These are phyloP conservation scores for Plasmodium berghei DNA, from an alignment of 169 alveolate species.

Conservation along the genomic window DNA sequence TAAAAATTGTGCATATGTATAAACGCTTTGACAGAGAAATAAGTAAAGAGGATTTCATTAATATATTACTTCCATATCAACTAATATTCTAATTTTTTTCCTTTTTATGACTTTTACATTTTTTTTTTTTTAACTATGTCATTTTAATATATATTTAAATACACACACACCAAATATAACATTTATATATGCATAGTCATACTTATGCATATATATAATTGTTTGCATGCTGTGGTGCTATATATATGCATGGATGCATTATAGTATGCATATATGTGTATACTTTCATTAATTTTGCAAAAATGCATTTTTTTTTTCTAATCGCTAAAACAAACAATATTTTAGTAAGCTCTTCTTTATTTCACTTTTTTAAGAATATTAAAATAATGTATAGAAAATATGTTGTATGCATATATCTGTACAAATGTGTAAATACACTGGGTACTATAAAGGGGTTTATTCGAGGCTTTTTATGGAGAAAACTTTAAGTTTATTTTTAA, in stretches of 20 bases:
- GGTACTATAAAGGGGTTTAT: too few species aligned
- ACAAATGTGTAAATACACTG: too few species aligned
- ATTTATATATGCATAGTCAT: too few species aligned
- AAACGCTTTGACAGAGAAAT: too few species aligned
- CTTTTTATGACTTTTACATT: not conserved
- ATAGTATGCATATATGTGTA: conserved; percentile 3
- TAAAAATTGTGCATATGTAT: too few species aligned
- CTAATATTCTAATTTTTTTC: not conserved
- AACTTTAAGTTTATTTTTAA: too few species aligned
- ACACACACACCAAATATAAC: not conserved
- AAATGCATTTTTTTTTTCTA: conserved; percentile 15
- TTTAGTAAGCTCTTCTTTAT: too few species aligned
- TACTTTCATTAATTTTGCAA: conserved; percentile 25
- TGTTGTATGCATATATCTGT: too few species aligned
- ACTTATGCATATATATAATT: not conserved
- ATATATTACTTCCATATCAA: not conserved
- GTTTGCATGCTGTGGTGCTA: not conserved
- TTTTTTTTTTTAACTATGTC: not conserved
- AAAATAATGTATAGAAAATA: too few species aligned
- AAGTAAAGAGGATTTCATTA: too few species aligned
- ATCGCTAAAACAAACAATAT: not conserved
- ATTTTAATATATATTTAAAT: not conserved
- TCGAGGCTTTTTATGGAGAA: too few species aligned
- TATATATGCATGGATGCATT: not conserved
- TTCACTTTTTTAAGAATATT: too few species aligned